A percentile compares a stretch with the other conserved stretches of the same genome.
Evolutionary conservation across 306 rosid genomes (phyloP).

Genomic region (Cucurbita maxima): DNA sequence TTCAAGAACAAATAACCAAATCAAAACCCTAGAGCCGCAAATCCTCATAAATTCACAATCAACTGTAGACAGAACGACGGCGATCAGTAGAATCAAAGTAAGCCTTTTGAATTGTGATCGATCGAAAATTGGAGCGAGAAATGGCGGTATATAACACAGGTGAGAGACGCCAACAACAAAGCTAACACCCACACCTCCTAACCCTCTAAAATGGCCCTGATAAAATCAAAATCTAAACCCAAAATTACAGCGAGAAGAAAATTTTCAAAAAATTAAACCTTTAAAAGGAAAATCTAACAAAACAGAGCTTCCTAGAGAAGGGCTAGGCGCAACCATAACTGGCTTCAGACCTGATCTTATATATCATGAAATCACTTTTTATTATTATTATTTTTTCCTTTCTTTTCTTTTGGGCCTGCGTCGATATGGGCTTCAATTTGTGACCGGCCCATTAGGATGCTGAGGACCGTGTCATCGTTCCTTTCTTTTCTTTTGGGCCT

Average conservation of each 20-base stretch:
- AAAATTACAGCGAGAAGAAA: conserved; percentile 5
- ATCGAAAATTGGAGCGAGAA: conserved; percentile 5
- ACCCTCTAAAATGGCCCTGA: conserved; percentile 44
- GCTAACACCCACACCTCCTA: conserved; percentile 62
- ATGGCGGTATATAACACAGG: conserved; percentile 46
- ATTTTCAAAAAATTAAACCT: not conserved
- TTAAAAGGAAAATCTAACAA: not conserved
- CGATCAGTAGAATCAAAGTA: not conserved
- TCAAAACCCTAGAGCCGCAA: conserved; percentile 22
- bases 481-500: no score
- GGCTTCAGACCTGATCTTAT: conserved; percentile 7
- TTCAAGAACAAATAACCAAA: not conserved
- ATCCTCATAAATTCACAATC: conserved; percentile 9
- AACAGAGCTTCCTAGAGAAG: conserved; percentile 24
- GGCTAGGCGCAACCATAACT: conserved; percentile 45
- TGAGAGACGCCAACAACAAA: conserved; percentile 20
- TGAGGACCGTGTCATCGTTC: not conserved
- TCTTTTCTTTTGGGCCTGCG: not conserved
- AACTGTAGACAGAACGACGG: not conserved
- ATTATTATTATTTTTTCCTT: not conserved
- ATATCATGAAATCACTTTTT: conserved; percentile 1
- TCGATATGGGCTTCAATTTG: not conserved
- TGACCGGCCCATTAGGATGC: not conserved
- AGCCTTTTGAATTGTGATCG: not conserved
- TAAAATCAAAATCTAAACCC: conserved; percentile 15